Percentiles rank a stretch among this genome's conserved stretches.
phyloP scores from a whole-genome alignment of 164 flowering plant genomes.

The Pachysandra terminalis region DNA sequence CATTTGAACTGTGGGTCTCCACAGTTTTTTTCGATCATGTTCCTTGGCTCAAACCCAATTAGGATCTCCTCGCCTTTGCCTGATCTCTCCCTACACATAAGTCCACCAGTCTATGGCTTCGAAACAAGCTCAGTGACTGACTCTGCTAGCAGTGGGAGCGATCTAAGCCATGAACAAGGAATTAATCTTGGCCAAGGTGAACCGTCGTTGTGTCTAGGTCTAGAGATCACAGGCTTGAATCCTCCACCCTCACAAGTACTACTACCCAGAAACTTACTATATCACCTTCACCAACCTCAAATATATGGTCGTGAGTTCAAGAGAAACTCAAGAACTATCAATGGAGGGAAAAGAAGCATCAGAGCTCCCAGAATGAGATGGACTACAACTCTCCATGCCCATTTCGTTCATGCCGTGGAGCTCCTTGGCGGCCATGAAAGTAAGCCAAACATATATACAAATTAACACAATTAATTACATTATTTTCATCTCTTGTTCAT shows the following conservation, averaged over 20 bases:
- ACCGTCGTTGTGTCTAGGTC: constrained; percentile 60
- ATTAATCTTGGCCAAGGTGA: constrained; percentile 12
- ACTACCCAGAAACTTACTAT: constrained; percentile 16
- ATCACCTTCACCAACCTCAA: constrained; percentile 45
- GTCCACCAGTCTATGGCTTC: no score
- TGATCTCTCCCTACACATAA: constrained; percentile 83
- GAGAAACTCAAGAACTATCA: constrained; percentile 42
- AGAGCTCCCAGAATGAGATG: constrained; percentile 98
- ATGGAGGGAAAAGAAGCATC: constrained; percentile 53
- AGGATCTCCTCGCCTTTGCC: constrained; percentile 37
- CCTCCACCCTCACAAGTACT: constrained; percentile 14
- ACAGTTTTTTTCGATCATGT: constrained; percentile 15
- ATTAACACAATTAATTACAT: background rate
- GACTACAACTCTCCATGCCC: constrained; percentile 94
- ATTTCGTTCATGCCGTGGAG: constrained; percentile 92
- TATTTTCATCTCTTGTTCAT: constrained; percentile 4
- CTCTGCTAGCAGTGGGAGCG: constrained; percentile 66
- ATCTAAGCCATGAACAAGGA: constrained; percentile 65
- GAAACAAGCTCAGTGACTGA: constrained; percentile 46
- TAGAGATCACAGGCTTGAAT: constrained; percentile 27
- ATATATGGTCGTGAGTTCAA: constrained; percentile 57
- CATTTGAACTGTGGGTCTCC: constrained; percentile 13
- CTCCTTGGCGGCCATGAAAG: constrained; percentile 98
- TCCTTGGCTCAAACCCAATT: constrained; percentile 25
- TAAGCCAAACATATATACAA: constrained; percentile 23